phyloP scores from a whole-genome alignment of 768 basidiomycete species.

The Coprinopsis sp. region DNA sequence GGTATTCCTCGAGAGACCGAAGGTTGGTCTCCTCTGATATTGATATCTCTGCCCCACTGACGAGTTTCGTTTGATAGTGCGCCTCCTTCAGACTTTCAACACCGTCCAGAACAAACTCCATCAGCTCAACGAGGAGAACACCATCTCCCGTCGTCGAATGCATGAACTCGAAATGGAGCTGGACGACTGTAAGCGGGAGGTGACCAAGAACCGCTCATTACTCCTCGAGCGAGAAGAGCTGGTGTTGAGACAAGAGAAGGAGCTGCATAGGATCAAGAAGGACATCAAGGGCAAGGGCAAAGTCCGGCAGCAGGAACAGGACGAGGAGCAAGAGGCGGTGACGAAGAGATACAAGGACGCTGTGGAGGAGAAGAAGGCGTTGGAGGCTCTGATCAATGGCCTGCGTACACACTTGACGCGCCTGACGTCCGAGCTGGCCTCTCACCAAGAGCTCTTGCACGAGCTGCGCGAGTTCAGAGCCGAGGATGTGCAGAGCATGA shows the following conservation, averaged over 20 bases:
- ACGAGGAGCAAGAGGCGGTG: slow-evolving; percentile 34
- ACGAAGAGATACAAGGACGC: slow-evolving; percentile 63
- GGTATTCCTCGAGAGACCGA: slow-evolving; percentile 54
- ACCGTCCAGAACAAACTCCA: slow-evolving; percentile 64
- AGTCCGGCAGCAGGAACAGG: slow-evolving; percentile 21
- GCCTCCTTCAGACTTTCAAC: slow-evolving; percentile 56
- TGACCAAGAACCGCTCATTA: slow-evolving; percentile 61
- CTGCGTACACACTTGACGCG: slow-evolving; percentile 73
- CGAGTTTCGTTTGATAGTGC: slow-evolving; percentile 38
- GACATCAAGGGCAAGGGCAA: slow-evolving; percentile 35
- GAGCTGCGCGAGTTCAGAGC: slow-evolving; percentile 64
- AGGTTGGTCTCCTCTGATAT: slow-evolving; percentile 36
- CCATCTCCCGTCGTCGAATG: slow-evolving; percentile 77
- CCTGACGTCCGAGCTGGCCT: slow-evolving; percentile 73
- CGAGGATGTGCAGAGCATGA: slow-evolving; percentile 50
- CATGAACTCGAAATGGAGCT: slow-evolving; percentile 83
- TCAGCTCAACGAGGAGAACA: slow-evolving; percentile 77
- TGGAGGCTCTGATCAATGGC: slow-evolving; percentile 73
- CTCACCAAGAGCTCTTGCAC: slow-evolving; percentile 65
- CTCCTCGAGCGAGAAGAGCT: slow-evolving; percentile 54
- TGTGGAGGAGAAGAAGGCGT: slow-evolving; percentile 86
- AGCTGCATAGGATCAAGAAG: slow-evolving; percentile 21
- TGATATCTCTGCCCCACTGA: neutral
- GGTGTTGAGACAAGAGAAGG: slow-evolving; percentile 31
- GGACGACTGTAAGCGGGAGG: slow-evolving; percentile 78